These are phyloP conservation scores for Musa beccarii DNA, from an alignment of 176 grass and related monocot genomes.

Conservation along the genomic window DNA sequence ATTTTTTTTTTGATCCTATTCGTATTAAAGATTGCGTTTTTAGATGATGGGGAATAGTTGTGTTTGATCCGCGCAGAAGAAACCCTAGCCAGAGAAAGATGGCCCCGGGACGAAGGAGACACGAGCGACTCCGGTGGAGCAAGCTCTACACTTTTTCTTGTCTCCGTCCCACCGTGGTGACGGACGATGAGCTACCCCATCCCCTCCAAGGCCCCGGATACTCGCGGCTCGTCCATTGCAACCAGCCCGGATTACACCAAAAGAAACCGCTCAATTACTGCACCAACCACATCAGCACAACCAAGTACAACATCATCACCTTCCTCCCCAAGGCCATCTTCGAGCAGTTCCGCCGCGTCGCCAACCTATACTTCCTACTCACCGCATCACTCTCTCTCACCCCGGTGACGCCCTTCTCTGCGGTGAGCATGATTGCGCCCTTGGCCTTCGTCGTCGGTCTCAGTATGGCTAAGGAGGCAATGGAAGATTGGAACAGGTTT, in stretches of 20 bases:
- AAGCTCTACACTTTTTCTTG: constrained; percentile 89
- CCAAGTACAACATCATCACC: constrained; percentile 94
- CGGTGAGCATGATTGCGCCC: constrained; percentile 80
- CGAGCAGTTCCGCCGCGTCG: constrained; percentile 89
- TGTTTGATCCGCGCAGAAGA: constrained; percentile 7
- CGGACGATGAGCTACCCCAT: constrained; percentile 4
- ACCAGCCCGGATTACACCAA: constrained; percentile 47
- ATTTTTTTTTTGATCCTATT: no score
- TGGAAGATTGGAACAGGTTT: constrained; percentile 92
- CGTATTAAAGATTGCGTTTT: no score
- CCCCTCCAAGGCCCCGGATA: constrained; percentile 55
- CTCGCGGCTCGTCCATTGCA: constrained; percentile 77
- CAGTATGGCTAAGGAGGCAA: constrained; percentile 82
- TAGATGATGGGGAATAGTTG: no score
- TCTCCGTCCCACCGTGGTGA: constrained; percentile 25
- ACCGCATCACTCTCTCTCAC: constrained; percentile 84
- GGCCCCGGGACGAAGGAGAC: constrained; percentile 36
- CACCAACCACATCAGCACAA: constrained; percentile 80
- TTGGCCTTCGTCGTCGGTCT: constrained; percentile 75
- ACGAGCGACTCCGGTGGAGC: constrained; percentile 81
- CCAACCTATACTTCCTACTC: constrained; percentile 86
- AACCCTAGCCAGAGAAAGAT: constrained; percentile 36
- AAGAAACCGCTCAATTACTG: constrained; percentile 68
- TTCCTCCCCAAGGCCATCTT: constrained; percentile 96
- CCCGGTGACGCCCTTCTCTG: constrained; percentile 61